Percentiles rank a stretch among this genome's conserved stretches.
phyloP scores from a whole-genome alignment of 208 protist species.

The Trypanosoma cruzi region DNA sequence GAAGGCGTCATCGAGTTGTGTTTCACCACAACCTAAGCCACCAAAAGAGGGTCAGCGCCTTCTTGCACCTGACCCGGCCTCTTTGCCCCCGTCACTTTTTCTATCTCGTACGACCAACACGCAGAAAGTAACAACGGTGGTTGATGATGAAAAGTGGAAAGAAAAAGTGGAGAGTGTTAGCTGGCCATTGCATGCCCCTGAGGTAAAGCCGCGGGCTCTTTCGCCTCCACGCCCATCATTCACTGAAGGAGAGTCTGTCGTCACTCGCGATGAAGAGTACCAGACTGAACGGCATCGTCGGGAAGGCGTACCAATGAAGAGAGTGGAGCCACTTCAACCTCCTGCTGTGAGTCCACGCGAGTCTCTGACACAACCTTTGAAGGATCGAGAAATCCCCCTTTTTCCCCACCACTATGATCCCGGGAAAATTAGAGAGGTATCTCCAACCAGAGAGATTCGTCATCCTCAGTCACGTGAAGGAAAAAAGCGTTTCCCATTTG shows the following conservation, averaged over 20 bases:
- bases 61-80: not conserved
- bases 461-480: not conserved
- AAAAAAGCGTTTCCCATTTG: not conserved
- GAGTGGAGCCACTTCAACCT: not conserved
- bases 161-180: not conserved
- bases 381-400: not conserved
- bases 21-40: not conserved
- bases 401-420: not conserved
- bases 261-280: not conserved
- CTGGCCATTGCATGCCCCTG: not conserved
- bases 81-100: not conserved
- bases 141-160: not conserved
- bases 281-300: not conserved
- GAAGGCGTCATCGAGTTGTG: not conserved
- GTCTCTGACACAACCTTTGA: not conserved
- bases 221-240: not conserved
- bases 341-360: not conserved
- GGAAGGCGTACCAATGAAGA: no score
- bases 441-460: not conserved
- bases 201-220: not conserved
- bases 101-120: not conserved
- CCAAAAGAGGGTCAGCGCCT: not conserved
- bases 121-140: not conserved
- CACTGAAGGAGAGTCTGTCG: not conserved
- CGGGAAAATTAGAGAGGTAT: not conserved